Evolutionary conservation across 495 filamentous ascomycete species (phyloP).

Genomic region (Rostrohypoxylon terebratum): DNA sequence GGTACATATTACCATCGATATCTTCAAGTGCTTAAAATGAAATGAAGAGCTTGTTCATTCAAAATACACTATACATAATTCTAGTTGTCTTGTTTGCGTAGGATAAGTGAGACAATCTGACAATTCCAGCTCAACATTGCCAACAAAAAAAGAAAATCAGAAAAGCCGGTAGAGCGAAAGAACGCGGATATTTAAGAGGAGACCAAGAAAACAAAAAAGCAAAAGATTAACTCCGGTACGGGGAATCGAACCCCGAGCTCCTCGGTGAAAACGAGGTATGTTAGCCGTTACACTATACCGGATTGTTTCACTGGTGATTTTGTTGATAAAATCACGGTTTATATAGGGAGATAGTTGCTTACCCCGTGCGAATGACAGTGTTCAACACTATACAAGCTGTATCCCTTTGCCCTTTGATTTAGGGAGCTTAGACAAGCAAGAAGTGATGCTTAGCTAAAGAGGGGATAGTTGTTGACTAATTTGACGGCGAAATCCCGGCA

Average conservation of each 20-base stretch:
- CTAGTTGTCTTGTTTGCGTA: too few species aligned
- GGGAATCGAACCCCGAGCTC: constrained; percentile 65
- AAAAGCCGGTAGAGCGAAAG: neutral
- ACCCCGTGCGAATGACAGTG: neutral
- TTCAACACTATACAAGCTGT: neutral
- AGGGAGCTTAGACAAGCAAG: neutral
- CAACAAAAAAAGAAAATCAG: neutral
- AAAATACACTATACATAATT: too few species aligned
- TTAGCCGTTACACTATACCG: constrained; percentile 51
- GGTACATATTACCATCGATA: too few species aligned
- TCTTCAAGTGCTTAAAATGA: too few species aligned
- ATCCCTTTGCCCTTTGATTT: neutral
- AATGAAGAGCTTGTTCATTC: too few species aligned
- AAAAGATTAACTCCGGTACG: constrained; percentile 56
- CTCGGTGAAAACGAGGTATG: constrained; percentile 55
- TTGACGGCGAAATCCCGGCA: neutral
- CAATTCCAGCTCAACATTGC: too few species aligned
- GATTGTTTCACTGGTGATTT: neutral
- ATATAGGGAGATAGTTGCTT: neutral
- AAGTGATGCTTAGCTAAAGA: neutral
- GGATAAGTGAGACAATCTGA: too few species aligned
- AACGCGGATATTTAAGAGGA: neutral
- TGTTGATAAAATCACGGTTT: neutral
- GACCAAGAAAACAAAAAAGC: constrained; percentile 1
- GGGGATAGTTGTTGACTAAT: neutral